A percentile compares a stretch with the other conserved stretches of the same genome.
Conservation (phyloP, 2,329 filamentous ascomycete genomes). For the Tolypocladium sp. region DNA sequence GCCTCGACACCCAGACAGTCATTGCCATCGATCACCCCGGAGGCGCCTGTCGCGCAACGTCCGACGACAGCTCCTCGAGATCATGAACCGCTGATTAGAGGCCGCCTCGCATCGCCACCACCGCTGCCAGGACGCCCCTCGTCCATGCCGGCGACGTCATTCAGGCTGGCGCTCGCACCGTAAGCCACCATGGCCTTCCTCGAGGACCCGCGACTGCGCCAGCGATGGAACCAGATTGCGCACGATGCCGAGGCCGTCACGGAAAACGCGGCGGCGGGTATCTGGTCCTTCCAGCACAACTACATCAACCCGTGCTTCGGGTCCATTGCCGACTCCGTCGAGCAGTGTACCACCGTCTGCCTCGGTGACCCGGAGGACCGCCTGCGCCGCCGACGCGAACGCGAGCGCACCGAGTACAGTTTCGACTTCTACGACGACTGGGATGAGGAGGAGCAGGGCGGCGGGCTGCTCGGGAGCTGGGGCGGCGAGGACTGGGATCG, state of each 20-base stretch:
- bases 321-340: constrained; percentile 55
- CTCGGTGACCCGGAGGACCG: constrained; percentile 66
- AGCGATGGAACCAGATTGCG: constrained; percentile 87
- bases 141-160: background rate
- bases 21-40: background rate
- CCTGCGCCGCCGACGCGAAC: constrained; percentile 56
- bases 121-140: background rate
- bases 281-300: constrained; percentile 80
- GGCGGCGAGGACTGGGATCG: constrained; percentile 78
- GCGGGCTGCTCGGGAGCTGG: constrained; percentile 63
- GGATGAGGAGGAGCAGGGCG: constrained; percentile 53
- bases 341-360: constrained; percentile 65
- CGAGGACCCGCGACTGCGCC: constrained; percentile 80
- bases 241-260: constrained; percentile 87
- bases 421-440: constrained; percentile 99
- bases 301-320: constrained; percentile 78
- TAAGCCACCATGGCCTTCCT: constrained; percentile 45
- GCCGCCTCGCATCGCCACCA: background rate
- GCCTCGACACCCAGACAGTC: background rate
- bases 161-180: background rate
- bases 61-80: background rate
- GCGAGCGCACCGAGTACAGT: constrained; percentile 63
- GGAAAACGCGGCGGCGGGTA: constrained; percentile 80
- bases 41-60: background rate
- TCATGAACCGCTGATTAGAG: background rate